Base-by-base conservation (phyloP, 345 rosid genomes). In the Populus euphratica region DNA sequence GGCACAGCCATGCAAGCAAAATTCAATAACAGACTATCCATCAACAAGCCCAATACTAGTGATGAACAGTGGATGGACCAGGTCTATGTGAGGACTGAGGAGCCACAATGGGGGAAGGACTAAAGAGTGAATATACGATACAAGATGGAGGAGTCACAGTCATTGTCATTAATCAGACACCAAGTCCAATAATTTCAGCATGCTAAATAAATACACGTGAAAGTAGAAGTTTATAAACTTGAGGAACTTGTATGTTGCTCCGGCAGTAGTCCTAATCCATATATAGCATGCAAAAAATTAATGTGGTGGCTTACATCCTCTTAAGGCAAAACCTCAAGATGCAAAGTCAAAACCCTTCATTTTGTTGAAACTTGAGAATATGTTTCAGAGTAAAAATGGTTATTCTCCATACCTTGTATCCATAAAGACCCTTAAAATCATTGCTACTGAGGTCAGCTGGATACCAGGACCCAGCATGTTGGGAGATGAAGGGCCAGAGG, bases 351-450 rank as follows among this genome's bases (percentile, higher is more conserved):
- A 71, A 27, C 25, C 70, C 18, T 17, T 10, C 5, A 20, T 35
- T 31, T 10, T 9, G 70, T 33, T 18, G 38, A 67, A 67, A 16
- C 7, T 18, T 31, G 18, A 16, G 41, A 17, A 31, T 16, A 35
- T 36, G 41, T 67, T 17, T n/a, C 38, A 38, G 27, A 27, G 3
- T 2, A n/a, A 27, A 59, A 36, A 23, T 56, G 18, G 5, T 71
- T 66, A 9, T 73, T 49, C n/a, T 7, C 59, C n/a, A 23, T 86
- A 92, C 95, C 97, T 92, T 94, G 73, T 94, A 93, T 75, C 91
- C 98, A 65, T 93, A 93, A 69, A 94, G 97, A 79, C 98, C 97
- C 85, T 93, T 94, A 73, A 94, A 93, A 86, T 93, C 93, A 79
- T 88, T 90, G 86, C 90, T 81, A 21, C 74, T 93, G 23, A 93